Evolutionary conservation across 441 rosid species (phyloP).

Genomic region (Adansonia grandidieri): DNA sequence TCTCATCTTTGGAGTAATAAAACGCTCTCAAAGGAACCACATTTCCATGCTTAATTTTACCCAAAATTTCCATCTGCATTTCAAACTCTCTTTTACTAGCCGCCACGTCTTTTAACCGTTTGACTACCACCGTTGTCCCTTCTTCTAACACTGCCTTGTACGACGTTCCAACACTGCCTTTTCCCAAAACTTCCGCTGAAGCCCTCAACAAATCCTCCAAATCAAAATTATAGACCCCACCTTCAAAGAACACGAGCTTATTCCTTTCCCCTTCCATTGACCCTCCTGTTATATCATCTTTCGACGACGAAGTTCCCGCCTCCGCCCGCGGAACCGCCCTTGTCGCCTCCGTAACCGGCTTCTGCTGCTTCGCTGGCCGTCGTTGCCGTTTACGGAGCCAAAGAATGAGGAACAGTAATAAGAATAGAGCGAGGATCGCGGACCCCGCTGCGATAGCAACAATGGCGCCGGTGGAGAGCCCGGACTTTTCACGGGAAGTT

Average conservation of each 20-base stretch:
- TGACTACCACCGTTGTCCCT: constrained; percentile 90
- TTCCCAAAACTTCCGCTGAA: constrained; percentile 93
- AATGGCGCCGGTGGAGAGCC: too few relatives aligned
- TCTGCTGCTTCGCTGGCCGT: too few relatives aligned
- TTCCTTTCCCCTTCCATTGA: constrained; percentile 78
- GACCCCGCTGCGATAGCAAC: too few relatives aligned
- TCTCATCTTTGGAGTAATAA: constrained; percentile 87
- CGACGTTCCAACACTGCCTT: constrained; percentile 91
- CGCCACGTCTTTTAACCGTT: constrained; percentile 78
- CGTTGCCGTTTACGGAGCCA: too few relatives aligned
- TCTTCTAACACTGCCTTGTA: constrained; percentile 94
- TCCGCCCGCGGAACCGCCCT: constrained; percentile 39
- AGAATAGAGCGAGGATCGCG: too few relatives aligned
- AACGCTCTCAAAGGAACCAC: constrained; percentile 78
- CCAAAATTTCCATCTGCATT: constrained; percentile 70
- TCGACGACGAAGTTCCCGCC: constrained; percentile 85
- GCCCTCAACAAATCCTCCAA: constrained; percentile 89
- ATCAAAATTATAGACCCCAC: constrained; percentile 83
- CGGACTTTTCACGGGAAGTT: constrained; percentile 31
- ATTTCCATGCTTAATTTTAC: constrained; percentile 73
- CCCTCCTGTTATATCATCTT: constrained; percentile 78
- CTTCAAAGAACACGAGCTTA: constrained; percentile 81
- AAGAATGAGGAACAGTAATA: too few relatives aligned
- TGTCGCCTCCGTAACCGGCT: too few relatives aligned
- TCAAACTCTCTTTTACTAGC: constrained; percentile 75